A percentile compares a stretch with the other conserved stretches of the same genome.
These are phyloP conservation scores for Sedum album DNA, from an alignment of 164 flowering plant genomes.

Conservation along the genomic window DNA sequence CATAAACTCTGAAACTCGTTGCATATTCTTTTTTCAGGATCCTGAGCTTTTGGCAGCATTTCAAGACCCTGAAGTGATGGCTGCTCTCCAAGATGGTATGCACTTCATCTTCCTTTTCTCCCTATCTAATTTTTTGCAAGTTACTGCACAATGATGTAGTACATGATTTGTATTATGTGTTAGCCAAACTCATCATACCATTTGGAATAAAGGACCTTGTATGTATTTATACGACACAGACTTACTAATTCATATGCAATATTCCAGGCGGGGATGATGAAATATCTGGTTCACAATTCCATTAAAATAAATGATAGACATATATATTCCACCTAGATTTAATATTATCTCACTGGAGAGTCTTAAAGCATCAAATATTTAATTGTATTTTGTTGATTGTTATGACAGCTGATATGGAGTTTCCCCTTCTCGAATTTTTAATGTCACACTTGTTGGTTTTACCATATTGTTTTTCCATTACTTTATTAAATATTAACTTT, in stretches of 20 bases:
- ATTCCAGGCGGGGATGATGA: neutral
- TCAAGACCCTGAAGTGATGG: constrained; percentile 90
- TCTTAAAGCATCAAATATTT: neutral
- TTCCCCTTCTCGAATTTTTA: neutral
- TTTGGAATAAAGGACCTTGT: neutral
- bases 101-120: neutral
- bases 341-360: neutral
- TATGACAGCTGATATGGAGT: neutral
- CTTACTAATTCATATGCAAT: neutral
- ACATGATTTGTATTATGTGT: neutral
- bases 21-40: constrained; percentile 39
- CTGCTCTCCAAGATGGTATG: constrained; percentile 94
- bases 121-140: neutral
- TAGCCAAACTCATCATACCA: neutral
- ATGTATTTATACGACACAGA: neutral
- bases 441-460: neutral
- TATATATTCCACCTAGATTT: neutral
- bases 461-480: neutral
- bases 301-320: neutral
- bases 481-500: neutral
- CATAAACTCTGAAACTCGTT: neutral
- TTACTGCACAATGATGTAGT: neutral
- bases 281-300: neutral
- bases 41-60: constrained; percentile 96
- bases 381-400: neutral